Conservation (phyloP, 1,284 basidiomycete genomes). For the Cystobasidium pallidum region DNA sequence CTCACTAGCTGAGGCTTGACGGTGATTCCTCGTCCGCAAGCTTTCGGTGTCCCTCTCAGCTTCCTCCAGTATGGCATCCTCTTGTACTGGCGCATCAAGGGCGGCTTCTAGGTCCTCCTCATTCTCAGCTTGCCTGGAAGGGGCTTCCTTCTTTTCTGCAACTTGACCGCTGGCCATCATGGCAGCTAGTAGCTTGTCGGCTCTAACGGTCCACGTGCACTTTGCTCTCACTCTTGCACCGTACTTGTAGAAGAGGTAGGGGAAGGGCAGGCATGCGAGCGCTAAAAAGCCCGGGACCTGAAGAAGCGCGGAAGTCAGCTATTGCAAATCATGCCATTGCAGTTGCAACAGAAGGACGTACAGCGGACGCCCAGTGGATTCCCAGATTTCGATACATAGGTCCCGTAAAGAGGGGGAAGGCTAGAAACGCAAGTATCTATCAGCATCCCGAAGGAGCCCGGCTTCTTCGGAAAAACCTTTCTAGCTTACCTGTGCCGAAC, state of each 20-base stretch:
- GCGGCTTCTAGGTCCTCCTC: conserved; percentile 9
- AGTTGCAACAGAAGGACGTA: no score
- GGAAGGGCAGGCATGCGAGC: conserved; percentile 58
- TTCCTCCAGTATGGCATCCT: background rate
- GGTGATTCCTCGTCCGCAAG: background rate
- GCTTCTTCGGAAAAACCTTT: background rate
- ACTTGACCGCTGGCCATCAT: conserved; percentile 29
- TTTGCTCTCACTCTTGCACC: conserved; percentile 55
- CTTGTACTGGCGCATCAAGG: background rate
- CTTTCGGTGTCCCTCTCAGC: background rate
- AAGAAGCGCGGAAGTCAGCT: background rate
- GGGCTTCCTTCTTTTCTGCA: conserved; percentile 24
- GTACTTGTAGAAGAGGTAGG: conserved; percentile 60
- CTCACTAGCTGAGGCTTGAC: background rate
- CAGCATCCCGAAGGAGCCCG: background rate
- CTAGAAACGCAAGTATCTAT: conserved; percentile 1
- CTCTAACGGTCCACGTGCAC: conserved; percentile 44
- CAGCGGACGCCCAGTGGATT: conserved; percentile 68
- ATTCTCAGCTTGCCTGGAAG: background rate
- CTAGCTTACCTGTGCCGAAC: conserved; percentile 65
- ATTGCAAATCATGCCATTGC: no score
- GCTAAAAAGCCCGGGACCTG: conserved; percentile 37
- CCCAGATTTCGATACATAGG: conserved; percentile 66
- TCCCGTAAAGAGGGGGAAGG: conserved; percentile 57
- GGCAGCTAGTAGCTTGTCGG: conserved; percentile 22